Base-by-base conservation (phyloP, 169 alveolate genomes). In the Babesia bigemina region DNA sequence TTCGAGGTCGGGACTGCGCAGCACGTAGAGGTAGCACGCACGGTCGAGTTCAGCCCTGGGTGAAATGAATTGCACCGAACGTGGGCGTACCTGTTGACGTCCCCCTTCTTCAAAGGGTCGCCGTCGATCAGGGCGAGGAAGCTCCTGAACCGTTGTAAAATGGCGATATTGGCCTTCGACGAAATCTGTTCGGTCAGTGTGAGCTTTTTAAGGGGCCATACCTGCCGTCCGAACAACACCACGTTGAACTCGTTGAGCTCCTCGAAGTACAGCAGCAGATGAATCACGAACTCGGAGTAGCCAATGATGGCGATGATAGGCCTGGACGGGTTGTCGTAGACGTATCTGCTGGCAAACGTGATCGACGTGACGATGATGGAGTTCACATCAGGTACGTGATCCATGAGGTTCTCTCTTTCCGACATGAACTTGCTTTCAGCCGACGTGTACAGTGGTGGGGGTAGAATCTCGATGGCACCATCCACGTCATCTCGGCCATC, bases 81-180 rank as follows among this genome's bases (percentile, higher is more conserved):
- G 4, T 6, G 50, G 44, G 14, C 67, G 13, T 50, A 78, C 86
- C 82, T 52, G 39, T 52, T 29, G 21, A 78, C 75, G 22, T 78
- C 86, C 2, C 44, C 10, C 10, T 78, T 55, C 39, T 62, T 57
- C 86, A 78, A 58, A 1, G 75, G 74, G 72, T 78, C 86, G 14
- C 74, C 86, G 24, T 78, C 86, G 33, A 78, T 66, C 0, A 78
- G 63, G 45, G 86, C 86, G 49, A 78, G 22, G 57, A 78, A 78
- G 49, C 56, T 22, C 59, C 70, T 78, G 79, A 78, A 78, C 60
- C 79, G 28, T 47, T 59, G 65, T 33, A 78, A 26, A 28, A 60
- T 4, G 9, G 42, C n/a, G 26, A 69, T 14, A n/a, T 66, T 48
- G 36, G 70, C 44, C 73, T 53, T 61, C 14, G 39, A 22, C 19